Percentiles rank a stretch among this genome's conserved stretches.
phyloP scores from a whole-genome alignment of 169 alveolate species.

The Plasmodium ovale region DNA sequence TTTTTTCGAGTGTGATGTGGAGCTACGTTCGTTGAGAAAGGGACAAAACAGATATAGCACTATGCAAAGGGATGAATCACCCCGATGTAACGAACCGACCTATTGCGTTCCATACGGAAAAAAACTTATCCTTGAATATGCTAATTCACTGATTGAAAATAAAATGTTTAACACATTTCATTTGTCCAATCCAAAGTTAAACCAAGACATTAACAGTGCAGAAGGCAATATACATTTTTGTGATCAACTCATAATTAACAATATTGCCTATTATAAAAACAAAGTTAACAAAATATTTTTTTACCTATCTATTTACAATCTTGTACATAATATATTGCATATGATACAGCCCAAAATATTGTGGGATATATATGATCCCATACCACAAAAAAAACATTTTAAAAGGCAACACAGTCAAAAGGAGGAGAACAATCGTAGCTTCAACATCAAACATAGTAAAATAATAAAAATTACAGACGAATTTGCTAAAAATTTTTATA shows the following conservation, averaged over 20 bases:
- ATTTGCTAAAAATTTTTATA: background rate
- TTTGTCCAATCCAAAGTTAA: constrained; percentile 12
- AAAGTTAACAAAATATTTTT: constrained; percentile 21
- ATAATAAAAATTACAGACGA: background rate
- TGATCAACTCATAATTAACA: constrained; percentile 9
- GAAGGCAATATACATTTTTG: too few species aligned
- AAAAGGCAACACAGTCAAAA: background rate
- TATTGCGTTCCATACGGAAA: background rate
- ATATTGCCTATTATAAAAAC: constrained; percentile 28
- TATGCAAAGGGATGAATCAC: background rate
- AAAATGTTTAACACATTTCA: constrained; percentile 1
- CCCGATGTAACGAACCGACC: background rate
- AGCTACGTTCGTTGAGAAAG: background rate
- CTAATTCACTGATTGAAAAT: constrained; percentile 4
- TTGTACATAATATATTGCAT: background rate
- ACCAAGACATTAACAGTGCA: background rate
- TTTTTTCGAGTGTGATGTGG: too few species aligned
- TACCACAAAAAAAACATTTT: background rate
- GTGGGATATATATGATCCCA: background rate
- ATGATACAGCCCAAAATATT: constrained; percentile 6
- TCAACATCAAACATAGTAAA: background rate
- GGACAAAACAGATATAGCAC: too few species aligned
- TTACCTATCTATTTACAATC: background rate
- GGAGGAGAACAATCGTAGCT: background rate
- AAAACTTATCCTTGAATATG: background rate